These are phyloP conservation scores for Parachlorella kessleri DNA, from an alignment of 139 green algal species.

Conservation along the genomic window DNA sequence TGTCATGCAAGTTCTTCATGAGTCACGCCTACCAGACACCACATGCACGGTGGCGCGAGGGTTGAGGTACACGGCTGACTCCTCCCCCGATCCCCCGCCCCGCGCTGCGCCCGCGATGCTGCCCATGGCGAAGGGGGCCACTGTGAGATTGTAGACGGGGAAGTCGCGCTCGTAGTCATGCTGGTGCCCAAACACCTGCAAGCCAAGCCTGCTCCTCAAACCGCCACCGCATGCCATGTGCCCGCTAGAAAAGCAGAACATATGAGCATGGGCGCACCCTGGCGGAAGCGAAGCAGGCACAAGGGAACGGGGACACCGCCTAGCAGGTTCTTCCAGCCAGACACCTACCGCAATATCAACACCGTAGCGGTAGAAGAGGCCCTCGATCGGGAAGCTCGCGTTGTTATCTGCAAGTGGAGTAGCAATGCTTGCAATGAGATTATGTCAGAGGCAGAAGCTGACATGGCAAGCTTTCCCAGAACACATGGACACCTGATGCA, in stretches of 20 bases:
- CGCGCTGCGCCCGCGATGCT: neutral
- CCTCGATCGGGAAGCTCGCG: conserved; percentile 10
- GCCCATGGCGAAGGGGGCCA: neutral
- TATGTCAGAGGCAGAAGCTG: neutral
- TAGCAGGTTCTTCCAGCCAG: too few species aligned
- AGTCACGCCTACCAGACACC: conserved; percentile 2
- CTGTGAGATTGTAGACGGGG: conserved; percentile 14
- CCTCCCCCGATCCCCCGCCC: neutral
- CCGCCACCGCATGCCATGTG: too few species aligned
- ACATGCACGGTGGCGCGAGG: conserved; percentile 28
- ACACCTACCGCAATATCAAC: conserved; percentile 20
- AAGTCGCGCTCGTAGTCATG: conserved; percentile 26
- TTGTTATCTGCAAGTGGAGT: neutral
- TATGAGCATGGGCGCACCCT: too few species aligned
- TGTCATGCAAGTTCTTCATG: neutral
- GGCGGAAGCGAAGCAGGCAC: too few species aligned
- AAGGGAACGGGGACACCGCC: too few species aligned
- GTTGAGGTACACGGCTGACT: neutral
- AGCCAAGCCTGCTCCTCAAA: too few species aligned
- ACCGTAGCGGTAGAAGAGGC: conserved; percentile 7
- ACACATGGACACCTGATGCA: neutral
- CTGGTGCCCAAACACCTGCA: conserved; percentile 29
- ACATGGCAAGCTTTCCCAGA: neutral
- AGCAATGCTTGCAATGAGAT: too few species aligned
- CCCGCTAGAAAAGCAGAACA: too few species aligned